A percentile compares a stretch with the other conserved stretches of the same genome.
Conservation (phyloP, 257 asterid genomes). For the Parsonsia alboflavescens region DNA sequence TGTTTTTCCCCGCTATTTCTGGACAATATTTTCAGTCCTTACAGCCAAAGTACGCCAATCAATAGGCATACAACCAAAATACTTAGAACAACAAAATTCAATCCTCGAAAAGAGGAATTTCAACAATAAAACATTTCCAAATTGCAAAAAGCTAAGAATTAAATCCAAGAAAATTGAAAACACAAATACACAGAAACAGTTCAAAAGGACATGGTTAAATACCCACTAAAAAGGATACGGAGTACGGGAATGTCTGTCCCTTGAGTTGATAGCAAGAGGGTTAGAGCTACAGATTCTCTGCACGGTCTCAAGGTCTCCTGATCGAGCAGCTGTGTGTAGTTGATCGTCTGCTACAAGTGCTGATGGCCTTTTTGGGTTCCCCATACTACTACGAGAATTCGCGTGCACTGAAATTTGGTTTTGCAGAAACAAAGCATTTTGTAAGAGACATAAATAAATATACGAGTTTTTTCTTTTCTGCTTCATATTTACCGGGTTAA, state of each 20-base stretch:
- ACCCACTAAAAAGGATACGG: conserved; percentile 54
- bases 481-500: too few species aligned
- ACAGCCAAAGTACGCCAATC: background rate
- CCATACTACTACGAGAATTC: conserved; percentile 20
- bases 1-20: background rate
- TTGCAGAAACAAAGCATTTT: too few species aligned
- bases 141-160: background rate
- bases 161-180: background rate
- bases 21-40: background rate
- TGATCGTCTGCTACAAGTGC: conserved; percentile 37
- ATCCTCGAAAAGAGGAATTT: background rate
- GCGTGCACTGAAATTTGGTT: too few species aligned
- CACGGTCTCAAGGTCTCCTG: conserved; percentile 75
- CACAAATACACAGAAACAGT: background rate
- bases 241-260: conserved; percentile 92
- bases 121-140: background rate
- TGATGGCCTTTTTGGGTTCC: conserved; percentile 27
- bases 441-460: too few species aligned
- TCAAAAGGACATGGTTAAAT: too few species aligned
- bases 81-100: background rate
- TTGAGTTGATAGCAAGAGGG: conserved; percentile 75
- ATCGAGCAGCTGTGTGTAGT: conserved; percentile 77
- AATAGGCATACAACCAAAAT: background rate
- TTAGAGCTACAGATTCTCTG: conserved; percentile 57
- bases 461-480: too few species aligned